Conservation (phyloP, 768 basidiomycete species). For the Sporobolomyces phaffii region DNA sequence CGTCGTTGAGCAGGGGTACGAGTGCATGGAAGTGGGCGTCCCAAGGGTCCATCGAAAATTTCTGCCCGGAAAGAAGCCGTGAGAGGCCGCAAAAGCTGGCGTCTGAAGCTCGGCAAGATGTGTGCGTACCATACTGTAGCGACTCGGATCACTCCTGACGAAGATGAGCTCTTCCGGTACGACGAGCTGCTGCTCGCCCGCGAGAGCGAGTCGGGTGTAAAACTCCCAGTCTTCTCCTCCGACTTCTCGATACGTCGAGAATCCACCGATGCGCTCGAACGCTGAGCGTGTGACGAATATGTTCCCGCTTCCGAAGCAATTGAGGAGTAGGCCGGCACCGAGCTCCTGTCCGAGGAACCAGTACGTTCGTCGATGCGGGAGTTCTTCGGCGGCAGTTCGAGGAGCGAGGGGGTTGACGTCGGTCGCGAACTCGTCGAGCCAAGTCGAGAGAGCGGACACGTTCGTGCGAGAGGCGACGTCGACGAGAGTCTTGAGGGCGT, state of each 20-base stretch:
- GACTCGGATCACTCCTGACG: constrained; percentile 26
- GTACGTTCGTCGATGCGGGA: constrained; percentile 32
- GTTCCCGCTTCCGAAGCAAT: constrained; percentile 36
- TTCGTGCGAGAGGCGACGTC: constrained; percentile 6
- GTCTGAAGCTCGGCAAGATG: no score
- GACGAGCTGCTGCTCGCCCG: constrained; percentile 12
- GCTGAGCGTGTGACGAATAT: constrained; percentile 26
- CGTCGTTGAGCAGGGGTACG: constrained; percentile 31
- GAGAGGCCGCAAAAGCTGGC: no score
- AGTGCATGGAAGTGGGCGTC: constrained; percentile 32
- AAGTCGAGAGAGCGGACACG: constrained; percentile 31
- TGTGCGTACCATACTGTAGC: constrained; percentile 20
- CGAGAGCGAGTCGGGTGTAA: constrained; percentile 20
- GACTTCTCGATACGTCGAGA: constrained; percentile 35
- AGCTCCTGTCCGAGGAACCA: constrained; percentile 37
- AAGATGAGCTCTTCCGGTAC: constrained; percentile 35
- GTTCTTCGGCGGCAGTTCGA: not conserved
- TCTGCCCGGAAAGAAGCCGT: no score
- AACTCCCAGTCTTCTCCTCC: constrained; percentile 40
- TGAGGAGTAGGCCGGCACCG: constrained; percentile 25
- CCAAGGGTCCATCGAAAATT: constrained; percentile 39
- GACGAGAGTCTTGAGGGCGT: constrained; percentile 32
- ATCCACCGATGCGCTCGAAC: constrained; percentile 27
- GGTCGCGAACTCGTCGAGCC: constrained; percentile 37
- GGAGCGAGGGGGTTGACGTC: constrained; percentile 29